Percentiles rank a stretch among this genome's conserved stretches.
phyloP scores from a whole-genome alignment of 352 stramenopile species.

The Pythium plurisporium region DNA sequence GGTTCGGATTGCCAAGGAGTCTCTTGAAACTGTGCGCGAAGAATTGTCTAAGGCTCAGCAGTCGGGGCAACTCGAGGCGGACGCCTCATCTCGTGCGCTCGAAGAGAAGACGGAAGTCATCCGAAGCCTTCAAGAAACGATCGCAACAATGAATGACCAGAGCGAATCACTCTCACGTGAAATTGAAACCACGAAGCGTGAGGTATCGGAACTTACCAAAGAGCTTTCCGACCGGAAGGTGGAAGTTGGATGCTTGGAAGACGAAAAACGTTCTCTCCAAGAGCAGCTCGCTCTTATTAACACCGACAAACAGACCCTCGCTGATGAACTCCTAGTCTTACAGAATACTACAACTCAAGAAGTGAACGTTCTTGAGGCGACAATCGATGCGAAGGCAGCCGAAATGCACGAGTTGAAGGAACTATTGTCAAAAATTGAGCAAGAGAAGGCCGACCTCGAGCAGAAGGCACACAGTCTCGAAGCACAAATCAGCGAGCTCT shows the following conservation, averaged over 20 bases:
- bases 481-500: neutral
- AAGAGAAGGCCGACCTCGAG: slow-evolving; percentile 19
- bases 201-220: neutral
- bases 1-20: neutral
- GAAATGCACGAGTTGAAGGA: slow-evolving; percentile 57
- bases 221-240: neutral
- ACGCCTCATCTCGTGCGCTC: neutral
- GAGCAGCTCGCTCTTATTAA: neutral
- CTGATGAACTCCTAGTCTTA: neutral
- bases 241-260: neutral
- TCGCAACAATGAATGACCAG: neutral
- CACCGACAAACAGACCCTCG: slow-evolving; percentile 5
- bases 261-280: neutral
- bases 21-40: neutral
- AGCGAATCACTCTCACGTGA: neutral
- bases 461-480: slow-evolving; percentile 24
- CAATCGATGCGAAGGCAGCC: slow-evolving; percentile 50
- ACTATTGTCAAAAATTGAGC: slow-evolving; percentile 22
- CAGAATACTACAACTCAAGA: slow-evolving; percentile 8
- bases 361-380: slow-evolving; percentile 7
- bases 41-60: neutral
- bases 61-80: neutral
- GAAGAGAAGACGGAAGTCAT: slow-evolving; percentile 7
- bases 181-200: neutral
- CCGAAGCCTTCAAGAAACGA: neutral